A percentile compares a stretch with the other conserved stretches of the same genome.
These are phyloP conservation scores for Fusarium sp. DNA, from an alignment of 2,329 filamentous ascomycete species.

Conservation along the genomic window DNA sequence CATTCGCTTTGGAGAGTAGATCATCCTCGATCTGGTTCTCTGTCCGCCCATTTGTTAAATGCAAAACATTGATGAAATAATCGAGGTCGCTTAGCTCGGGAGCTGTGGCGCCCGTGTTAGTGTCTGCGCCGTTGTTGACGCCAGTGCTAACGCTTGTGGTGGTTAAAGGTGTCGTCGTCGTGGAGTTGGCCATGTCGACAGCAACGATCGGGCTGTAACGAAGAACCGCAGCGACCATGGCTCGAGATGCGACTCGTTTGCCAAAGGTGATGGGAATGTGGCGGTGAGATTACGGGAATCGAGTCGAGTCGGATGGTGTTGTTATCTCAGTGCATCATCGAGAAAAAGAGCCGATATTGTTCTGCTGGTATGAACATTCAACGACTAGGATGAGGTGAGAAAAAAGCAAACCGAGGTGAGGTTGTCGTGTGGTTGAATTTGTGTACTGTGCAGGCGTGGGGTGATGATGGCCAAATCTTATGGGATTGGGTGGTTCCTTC, in stretches of 20 bases:
- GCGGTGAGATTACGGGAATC: slow-evolving; percentile 30
- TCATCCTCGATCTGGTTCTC: slow-evolving; percentile 59
- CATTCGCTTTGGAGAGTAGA: slow-evolving; percentile 53
- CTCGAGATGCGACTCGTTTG: slow-evolving; percentile 24
- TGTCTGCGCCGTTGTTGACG: slow-evolving; percentile 28
- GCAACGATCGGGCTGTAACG: slow-evolving; percentile 39
- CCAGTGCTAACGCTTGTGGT: slow-evolving; percentile 34
- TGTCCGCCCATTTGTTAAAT: slow-evolving; percentile 50
- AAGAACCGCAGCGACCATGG: slow-evolving; percentile 38
- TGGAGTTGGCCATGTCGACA: slow-evolving; percentile 40
- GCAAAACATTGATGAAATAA: slow-evolving; percentile 59
- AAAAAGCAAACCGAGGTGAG: slow-evolving; percentile 9
- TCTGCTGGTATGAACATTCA: neutral
- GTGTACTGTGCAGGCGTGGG: neutral
- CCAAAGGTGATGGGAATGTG: slow-evolving; percentile 24
- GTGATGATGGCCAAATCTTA: slow-evolving; percentile 14
- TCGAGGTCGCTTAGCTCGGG: slow-evolving; percentile 58
- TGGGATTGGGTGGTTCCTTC: slow-evolving; percentile 26
- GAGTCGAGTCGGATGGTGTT: slow-evolving; percentile 13
- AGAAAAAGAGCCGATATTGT: slow-evolving; percentile 11
- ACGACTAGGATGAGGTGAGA: neutral
- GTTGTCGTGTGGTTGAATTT: slow-evolving; percentile 19
- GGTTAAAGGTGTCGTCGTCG: slow-evolving; percentile 32
- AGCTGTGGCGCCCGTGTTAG: slow-evolving; percentile 37
- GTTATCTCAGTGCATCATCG: slow-evolving; percentile 43